These are phyloP conservation scores for Hsuehochloa calcarea DNA, from an alignment of 176 grass and related monocot genomes.

Conservation along the genomic window DNA sequence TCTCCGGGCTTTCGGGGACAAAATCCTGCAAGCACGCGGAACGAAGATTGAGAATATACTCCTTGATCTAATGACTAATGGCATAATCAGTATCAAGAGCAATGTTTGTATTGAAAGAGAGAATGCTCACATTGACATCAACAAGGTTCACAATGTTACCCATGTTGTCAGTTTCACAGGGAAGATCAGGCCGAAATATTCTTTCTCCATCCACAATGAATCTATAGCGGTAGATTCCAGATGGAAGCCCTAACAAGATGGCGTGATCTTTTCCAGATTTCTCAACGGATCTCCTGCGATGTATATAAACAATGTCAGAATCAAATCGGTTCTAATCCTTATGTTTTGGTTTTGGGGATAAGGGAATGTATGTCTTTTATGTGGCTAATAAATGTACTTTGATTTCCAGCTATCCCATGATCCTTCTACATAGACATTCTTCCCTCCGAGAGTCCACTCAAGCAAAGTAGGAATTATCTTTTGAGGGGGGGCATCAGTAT, in stretches of 20 bases:
- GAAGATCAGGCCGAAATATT: conserved; percentile 51
- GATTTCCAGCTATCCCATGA: conserved; percentile 78
- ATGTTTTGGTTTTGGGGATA: background rate
- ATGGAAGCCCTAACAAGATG: conserved; percentile 64
- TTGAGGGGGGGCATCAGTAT: conserved; percentile 38
- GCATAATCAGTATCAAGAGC: background rate
- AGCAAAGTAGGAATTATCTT: conserved; percentile 66
- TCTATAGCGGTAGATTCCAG: conserved; percentile 60
- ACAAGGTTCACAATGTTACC: conserved; percentile 55
- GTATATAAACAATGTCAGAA: background rate
- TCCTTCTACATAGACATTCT: conserved; percentile 60
- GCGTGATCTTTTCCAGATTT: conserved; percentile 65
- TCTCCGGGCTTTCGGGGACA: conserved; percentile 58
- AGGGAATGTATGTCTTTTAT: background rate
- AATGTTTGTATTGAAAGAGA: background rate
- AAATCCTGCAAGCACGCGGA: conserved; percentile 37
- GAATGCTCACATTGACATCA: conserved; percentile 59
- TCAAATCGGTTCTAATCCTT: background rate
- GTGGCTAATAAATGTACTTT: conserved; percentile 28
- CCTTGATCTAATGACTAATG: background rate
- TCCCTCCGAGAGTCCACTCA: conserved; percentile 64
- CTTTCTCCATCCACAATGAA: conserved; percentile 70
- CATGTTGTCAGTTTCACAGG: conserved; percentile 43
- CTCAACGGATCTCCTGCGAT: conserved; percentile 51
- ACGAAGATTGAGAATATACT: background rate